phyloP scores from a whole-genome alignment of 345 rosid genomes.

The Moricandia arvensis region DNA sequence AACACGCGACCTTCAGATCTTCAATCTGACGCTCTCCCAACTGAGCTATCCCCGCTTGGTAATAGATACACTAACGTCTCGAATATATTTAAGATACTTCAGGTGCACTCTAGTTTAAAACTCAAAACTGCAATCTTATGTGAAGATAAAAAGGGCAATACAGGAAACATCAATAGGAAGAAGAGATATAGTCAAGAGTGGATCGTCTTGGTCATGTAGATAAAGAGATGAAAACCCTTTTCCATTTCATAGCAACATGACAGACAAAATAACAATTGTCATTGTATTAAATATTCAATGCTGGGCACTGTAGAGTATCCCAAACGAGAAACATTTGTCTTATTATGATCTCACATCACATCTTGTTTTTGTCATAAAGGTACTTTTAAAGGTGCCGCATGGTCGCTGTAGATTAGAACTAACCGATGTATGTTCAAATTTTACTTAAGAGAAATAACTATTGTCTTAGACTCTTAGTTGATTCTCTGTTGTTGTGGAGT shows the following conservation, averaged over 20 bases:
- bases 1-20: conserved; percentile 75
- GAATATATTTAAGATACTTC: not conserved
- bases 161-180: not conserved
- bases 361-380: not conserved
- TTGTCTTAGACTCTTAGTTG: not conserved
- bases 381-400: not conserved
- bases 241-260: not conserved
- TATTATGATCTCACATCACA: not conserved
- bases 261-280: not conserved
- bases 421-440: not conserved
- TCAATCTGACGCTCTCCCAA: conserved; percentile 93
- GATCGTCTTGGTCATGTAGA: not conserved
- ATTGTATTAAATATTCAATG: not conserved
- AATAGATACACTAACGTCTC: accelerated
- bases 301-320: not conserved
- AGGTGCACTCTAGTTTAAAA: not conserved
- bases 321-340: not conserved
- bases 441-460: not conserved
- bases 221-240: not conserved
- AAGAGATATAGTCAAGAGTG: not conserved
- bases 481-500: not conserved
- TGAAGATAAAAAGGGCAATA: not conserved
- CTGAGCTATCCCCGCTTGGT: conserved; percentile 78
- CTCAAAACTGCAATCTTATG: not conserved
- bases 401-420: not conserved